phyloP scores from a whole-genome alignment of 2,329 filamentous ascomycete species.

The Sclerotinia minor region DNA sequence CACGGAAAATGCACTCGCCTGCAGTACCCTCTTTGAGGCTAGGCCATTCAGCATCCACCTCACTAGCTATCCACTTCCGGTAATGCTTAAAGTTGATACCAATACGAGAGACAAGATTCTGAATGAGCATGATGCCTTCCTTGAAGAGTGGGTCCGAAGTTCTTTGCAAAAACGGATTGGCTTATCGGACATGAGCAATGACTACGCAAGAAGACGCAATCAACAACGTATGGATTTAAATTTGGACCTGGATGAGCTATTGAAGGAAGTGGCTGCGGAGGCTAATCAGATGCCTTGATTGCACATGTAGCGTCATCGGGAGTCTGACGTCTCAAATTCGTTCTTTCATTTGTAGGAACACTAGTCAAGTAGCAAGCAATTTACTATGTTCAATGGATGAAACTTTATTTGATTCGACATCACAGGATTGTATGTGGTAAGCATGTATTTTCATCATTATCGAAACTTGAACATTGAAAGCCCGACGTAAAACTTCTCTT shows the following conservation, averaged over 20 bases:
- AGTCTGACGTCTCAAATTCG: background rate
- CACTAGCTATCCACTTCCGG: constrained; percentile 7
- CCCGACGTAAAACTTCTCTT: background rate
- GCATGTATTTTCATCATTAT: background rate
- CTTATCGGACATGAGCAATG: constrained; percentile 16
- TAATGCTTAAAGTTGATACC: constrained; percentile 9
- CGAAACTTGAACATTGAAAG: background rate
- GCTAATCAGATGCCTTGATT: background rate
- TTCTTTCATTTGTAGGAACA: background rate
- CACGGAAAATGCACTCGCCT: constrained; percentile 17
- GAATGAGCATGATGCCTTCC: constrained; percentile 9
- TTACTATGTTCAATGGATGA: background rate
- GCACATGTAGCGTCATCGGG: background rate
- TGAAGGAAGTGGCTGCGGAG: constrained; percentile 8
- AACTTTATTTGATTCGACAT: background rate
- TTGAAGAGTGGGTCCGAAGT: constrained; percentile 10
- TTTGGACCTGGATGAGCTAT: constrained; percentile 8
- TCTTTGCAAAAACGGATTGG: constrained; percentile 6
- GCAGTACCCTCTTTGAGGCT: constrained; percentile 15
- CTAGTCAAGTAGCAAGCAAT: background rate
- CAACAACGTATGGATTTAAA: constrained; percentile 1
- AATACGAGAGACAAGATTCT: constrained; percentile 6
- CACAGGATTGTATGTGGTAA: background rate
- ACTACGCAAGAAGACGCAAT: background rate
- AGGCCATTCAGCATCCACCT: constrained; percentile 10